Evolutionary conservation across 176 grass and related monocot genomes (phyloP), one percentile per base, ranked within the genome.

Genomic region (Eremochloa ophiuroides): DNA sequence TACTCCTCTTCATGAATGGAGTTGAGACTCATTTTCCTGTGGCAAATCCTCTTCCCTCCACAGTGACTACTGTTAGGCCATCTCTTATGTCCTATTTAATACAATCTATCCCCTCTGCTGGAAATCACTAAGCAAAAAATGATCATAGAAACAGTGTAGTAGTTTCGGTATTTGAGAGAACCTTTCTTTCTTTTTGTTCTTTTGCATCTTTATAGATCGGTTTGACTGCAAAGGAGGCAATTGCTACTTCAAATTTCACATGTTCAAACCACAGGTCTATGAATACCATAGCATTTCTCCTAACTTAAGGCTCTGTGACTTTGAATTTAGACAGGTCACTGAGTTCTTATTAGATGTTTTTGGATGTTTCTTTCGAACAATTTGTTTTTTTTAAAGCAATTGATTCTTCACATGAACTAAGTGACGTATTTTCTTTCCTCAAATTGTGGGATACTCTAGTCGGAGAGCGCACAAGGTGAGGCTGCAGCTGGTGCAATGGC

Each of bases 401-500:
- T 1, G 0, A 58, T 33, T 35, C 25, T 44, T n/a, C 10, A 67
- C 29, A 51, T 80, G 16, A 38, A n/a, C 61, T 83, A 62, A 85
- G 37, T 46, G 9, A 4, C 27, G 18, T 9, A 2, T 18, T 13
- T 61, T 11, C 1, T 74, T 37, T 8, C 1, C 6, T 3, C 31
- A 10, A 75, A 37, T 30, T 8, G 17, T 61, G 22, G 8, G 6
- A 29, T 86, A 20, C 28, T 81, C 41, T 39, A 99, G 96, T 93
- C 96, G 2, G 96, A 99, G 66, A 95, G 96, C 8, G 93, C 93
- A 10, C 96, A 99, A 90, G 96, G 96, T 31, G 93, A 99, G 2
- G 96, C 96, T 27, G 96, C 92, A 68, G 93, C 92, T 69, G 67
- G 81, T 40, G 95, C 93, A 5, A 98, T 98, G 95, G 90, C 62